Evolutionary conservation across 2,329 filamentous ascomycete species (phyloP).

Genomic region (Tolypocladium amazonense): DNA sequence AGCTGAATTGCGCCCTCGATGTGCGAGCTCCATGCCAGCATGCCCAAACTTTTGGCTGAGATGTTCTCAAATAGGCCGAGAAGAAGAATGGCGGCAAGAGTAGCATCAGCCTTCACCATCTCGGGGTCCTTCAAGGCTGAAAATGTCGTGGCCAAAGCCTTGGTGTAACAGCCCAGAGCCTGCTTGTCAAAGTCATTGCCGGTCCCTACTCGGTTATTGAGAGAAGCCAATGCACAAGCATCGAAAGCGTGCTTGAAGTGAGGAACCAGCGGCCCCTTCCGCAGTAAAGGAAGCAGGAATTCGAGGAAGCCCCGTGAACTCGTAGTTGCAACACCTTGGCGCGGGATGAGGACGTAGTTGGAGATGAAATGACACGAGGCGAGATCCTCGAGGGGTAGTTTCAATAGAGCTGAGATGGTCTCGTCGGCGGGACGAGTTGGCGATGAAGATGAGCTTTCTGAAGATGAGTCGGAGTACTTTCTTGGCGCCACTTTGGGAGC

Average conservation of each 20-base stretch:
- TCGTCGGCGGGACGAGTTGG: constrained; percentile 2
- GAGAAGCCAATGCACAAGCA: constrained; percentile 45
- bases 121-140: constrained; percentile 38
- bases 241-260: constrained; percentile 46
- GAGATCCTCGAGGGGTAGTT: constrained; percentile 38
- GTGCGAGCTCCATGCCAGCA: constrained; percentile 50
- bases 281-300: constrained; percentile 44
- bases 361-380: constrained; percentile 48
- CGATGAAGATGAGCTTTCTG: constrained; percentile 10
- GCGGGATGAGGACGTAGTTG: constrained; percentile 46
- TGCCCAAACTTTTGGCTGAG: constrained; percentile 39
- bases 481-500: constrained; percentile 36
- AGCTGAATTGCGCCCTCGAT: constrained; percentile 51
- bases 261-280: constrained; percentile 25
- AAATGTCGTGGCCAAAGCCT: constrained; percentile 41
- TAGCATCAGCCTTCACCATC: constrained; percentile 38
- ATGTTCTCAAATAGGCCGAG: constrained; percentile 51
- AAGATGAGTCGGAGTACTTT: constrained; percentile 24
- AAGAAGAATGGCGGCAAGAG: constrained; percentile 46
- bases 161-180: constrained; percentile 40
- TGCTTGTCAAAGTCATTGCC: constrained; percentile 19
- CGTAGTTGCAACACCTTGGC: constrained; percentile 18
- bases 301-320: constrained; percentile 44
- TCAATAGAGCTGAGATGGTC: constrained; percentile 19
- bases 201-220: constrained; percentile 36